These are phyloP conservation scores for Umbelopsis ramanniana DNA, from an alignment of 192 early-diverging fungal species.

Conservation along the genomic window DNA sequence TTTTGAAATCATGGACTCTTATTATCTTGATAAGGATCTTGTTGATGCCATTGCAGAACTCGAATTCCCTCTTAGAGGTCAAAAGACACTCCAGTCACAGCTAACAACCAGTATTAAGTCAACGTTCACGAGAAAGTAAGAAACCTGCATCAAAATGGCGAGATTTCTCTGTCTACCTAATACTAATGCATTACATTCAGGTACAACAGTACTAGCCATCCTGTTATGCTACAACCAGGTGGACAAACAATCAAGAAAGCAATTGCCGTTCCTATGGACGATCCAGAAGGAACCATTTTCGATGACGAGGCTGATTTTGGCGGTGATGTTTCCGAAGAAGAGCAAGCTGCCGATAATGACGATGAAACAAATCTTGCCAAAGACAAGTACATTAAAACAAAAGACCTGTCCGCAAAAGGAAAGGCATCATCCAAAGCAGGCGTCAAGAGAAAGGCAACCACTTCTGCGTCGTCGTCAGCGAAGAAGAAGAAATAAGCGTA, in stretches of 20 bases:
- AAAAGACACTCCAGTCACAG: conserved; percentile 43
- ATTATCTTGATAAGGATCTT: conserved; percentile 88
- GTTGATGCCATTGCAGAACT: conserved; percentile 88
- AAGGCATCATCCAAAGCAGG: not conserved
- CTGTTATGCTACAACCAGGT: conserved; percentile 50
- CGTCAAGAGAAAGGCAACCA: conserved; percentile 7
- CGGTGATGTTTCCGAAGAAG: conserved; percentile 44
- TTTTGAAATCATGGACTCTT: conserved; percentile 90
- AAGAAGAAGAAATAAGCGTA: conserved; percentile 9
- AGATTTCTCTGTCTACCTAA: not conserved
- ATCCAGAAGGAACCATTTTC: conserved; percentile 66
- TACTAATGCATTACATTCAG: conserved; percentile 27
- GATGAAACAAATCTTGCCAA: conserved; percentile 61
- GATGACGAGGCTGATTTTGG: conserved; percentile 50
- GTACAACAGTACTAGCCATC: conserved; percentile 68
- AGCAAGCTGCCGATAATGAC: conserved; percentile 36
- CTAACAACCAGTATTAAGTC: conserved; percentile 73
- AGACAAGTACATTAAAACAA: conserved; percentile 46
- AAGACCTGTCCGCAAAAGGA: conserved; percentile 8
- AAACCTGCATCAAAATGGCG: not conserved
- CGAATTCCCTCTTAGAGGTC: conserved; percentile 53
- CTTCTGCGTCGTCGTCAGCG: not conserved
- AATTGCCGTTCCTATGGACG: conserved; percentile 43
- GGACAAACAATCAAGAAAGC: conserved; percentile 36
- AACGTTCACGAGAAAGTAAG: conserved; percentile 80